These are phyloP conservation scores for Allantophomopsis cytisporea DNA, from an alignment of 2,329 filamentous ascomycete genomes.

Conservation along the genomic window DNA sequence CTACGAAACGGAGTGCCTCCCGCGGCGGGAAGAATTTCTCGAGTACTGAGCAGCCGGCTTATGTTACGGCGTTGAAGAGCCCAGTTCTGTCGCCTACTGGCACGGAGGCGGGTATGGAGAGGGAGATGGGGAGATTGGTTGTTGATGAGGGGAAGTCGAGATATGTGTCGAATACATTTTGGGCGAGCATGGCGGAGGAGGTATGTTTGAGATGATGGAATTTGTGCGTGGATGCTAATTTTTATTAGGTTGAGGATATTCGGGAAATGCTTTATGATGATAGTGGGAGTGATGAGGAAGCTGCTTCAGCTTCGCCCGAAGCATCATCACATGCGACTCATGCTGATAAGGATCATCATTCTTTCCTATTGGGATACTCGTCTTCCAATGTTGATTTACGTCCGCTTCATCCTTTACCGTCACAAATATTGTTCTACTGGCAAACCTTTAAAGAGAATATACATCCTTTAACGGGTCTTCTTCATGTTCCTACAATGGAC, in stretches of 20 bases:
- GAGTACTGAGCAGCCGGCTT: too few species aligned
- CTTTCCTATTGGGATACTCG: slow-evolving; percentile 60
- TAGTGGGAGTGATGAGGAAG: slow-evolving; percentile 11
- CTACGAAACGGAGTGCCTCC: too few species aligned
- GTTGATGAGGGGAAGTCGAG: slow-evolving; percentile 54
- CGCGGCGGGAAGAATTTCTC: too few species aligned
- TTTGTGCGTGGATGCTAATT: too few species aligned
- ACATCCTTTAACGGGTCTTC: slow-evolving; percentile 56
- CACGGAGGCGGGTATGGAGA: slow-evolving; percentile 3
- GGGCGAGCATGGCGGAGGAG: slow-evolving; percentile 63
- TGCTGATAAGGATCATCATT: slow-evolving; percentile 53
- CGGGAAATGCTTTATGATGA: slow-evolving; percentile 16
- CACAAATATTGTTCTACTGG: slow-evolving; percentile 56
- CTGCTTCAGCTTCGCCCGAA: slow-evolving; percentile 8
- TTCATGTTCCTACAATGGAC: slow-evolving; percentile 56
- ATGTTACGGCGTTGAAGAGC: too few species aligned
- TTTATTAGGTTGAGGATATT: slow-evolving; percentile 13
- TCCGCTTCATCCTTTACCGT: slow-evolving; percentile 49
- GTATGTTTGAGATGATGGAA: slow-evolving; percentile 24
- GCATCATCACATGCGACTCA: slow-evolving; percentile 27
- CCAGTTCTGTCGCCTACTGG: too few species aligned
- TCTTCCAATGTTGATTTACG: slow-evolving; percentile 56
- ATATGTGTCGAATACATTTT: slow-evolving; percentile 68
- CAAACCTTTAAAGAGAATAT: slow-evolving; percentile 60
- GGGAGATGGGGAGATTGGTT: slow-evolving; percentile 47